Evolutionary conservation across 192 early-diverging fungal genomes (phyloP).

Genomic region (Allomyces javanicus): DNA sequence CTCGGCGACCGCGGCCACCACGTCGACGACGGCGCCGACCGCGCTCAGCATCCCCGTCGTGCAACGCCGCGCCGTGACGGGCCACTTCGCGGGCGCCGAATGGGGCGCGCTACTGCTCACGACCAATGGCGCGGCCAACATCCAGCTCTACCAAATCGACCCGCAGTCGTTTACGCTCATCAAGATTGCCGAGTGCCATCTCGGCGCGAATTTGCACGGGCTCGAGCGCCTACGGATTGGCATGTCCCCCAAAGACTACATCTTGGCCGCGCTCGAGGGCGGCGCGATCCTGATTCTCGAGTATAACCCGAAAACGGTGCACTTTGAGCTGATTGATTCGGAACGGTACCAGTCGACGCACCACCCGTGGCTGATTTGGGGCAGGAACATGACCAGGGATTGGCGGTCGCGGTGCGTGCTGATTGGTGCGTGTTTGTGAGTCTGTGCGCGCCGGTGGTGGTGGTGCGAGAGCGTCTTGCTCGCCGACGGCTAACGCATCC

Average conservation of each 20-base stretch:
- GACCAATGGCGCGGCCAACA: background rate
- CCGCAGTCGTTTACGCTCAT: background rate
- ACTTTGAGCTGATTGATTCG: background rate
- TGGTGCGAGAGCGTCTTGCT: too few relatives aligned
- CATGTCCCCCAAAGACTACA: background rate
- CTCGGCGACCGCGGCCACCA: too few relatives aligned
- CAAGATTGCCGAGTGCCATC: background rate
- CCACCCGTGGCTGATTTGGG: background rate
- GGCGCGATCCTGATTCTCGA: background rate
- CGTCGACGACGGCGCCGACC: too few relatives aligned
- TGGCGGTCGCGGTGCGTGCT: background rate
- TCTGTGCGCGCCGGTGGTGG: too few relatives aligned
- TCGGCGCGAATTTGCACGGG: background rate
- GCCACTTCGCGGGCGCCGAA: background rate
- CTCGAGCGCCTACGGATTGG: background rate
- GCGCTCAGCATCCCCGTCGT: background rate
- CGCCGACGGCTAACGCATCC: too few relatives aligned
- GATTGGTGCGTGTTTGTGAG: background rate
- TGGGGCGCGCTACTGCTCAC: background rate
- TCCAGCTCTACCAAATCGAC: background rate
- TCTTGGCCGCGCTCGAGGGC: background rate
- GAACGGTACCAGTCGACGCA: background rate
- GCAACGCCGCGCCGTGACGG: background rate
- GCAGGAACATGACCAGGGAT: background rate
- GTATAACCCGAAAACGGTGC: background rate